phyloP scores from a whole-genome alignment of 73 alveolate genomes.

The Paramecium biaurelia region DNA sequence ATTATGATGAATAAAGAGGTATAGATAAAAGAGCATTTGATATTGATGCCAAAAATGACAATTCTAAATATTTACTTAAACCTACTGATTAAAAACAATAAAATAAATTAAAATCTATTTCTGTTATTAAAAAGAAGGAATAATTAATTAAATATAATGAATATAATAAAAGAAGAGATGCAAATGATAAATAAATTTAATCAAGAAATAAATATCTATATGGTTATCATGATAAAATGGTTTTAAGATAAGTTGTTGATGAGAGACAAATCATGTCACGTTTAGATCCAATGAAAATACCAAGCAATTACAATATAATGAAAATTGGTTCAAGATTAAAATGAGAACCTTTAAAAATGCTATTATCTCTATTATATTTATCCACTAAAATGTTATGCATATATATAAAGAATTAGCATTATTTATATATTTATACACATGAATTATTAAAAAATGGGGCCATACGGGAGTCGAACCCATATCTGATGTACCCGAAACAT shows the following conservation, averaged over 20 bases:
- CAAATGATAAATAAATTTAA: background rate
- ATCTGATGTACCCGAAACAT: conserved; percentile 61
- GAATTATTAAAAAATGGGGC: conserved; percentile 45
- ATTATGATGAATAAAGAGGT: background rate
- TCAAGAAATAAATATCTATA: conserved; percentile 4
- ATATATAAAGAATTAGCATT: background rate
- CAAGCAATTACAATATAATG: background rate
- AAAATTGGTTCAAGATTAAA: background rate
- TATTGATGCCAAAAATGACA: background rate
- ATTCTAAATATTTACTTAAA: background rate
- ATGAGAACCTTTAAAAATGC: background rate
- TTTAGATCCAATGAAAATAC: conserved; percentile 22
- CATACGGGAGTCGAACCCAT: conserved; percentile 63
- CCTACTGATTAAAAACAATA: conserved; percentile 1
- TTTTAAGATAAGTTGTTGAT: background rate
- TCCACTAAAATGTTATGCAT: background rate
- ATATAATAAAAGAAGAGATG: background rate
- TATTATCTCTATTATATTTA: background rate
- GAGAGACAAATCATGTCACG: background rate
- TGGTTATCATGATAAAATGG: conserved; percentile 45
- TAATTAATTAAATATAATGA: conserved; percentile 13
- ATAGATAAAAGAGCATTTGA: background rate
- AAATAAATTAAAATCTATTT: background rate
- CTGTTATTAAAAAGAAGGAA: conserved; percentile 15
- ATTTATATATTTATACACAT: background rate